phyloP scores from a whole-genome alignment of 768 basidiomycete species.

The Agaricus blazei region DNA sequence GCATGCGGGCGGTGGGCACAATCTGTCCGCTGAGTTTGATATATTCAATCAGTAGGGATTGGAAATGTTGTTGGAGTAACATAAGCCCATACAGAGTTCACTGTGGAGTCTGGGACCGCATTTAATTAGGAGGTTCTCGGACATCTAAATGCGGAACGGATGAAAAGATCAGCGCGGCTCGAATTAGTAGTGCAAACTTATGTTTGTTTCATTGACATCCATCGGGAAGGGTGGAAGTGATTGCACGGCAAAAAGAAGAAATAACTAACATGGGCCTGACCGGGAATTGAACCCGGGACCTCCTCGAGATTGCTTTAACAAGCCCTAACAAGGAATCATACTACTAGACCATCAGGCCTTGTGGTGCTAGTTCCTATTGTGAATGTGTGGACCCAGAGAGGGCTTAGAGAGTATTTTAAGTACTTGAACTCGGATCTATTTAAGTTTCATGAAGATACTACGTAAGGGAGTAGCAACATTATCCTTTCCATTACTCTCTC shows the following conservation, averaged over 20 bases:
- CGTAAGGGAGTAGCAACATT: conserved; percentile 1
- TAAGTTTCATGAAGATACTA: conserved; percentile 6
- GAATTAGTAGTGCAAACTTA: too few relatives aligned
- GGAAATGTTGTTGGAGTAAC: too few relatives aligned
- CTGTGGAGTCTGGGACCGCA: too few relatives aligned
- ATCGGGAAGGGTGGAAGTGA: not conserved
- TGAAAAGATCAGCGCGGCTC: too few relatives aligned
- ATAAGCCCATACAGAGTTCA: too few relatives aligned
- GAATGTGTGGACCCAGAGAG: not conserved
- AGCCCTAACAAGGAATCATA: conserved; percentile 63
- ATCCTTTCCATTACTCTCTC: not conserved
- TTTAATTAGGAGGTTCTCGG: too few relatives aligned
- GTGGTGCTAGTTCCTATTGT: not conserved
- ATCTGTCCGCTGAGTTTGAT: too few relatives aligned
- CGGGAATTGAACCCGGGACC: conserved; percentile 87
- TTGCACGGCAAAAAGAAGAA: not conserved
- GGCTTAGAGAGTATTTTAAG: not conserved
- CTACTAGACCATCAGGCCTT: conserved; percentile 37
- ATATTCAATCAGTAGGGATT: too few relatives aligned
- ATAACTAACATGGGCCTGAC: conserved; percentile 48
- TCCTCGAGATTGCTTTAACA: conserved; percentile 45
- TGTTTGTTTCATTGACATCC: too few relatives aligned
- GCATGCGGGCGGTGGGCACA: too few relatives aligned
- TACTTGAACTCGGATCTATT: not conserved
- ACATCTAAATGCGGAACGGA: too few relatives aligned